A percentile compares a stretch with the other conserved stretches of the same genome.
phyloP scores from a whole-genome alignment of 176 grass and related monocot species.

The Metroxylon sagu region DNA sequence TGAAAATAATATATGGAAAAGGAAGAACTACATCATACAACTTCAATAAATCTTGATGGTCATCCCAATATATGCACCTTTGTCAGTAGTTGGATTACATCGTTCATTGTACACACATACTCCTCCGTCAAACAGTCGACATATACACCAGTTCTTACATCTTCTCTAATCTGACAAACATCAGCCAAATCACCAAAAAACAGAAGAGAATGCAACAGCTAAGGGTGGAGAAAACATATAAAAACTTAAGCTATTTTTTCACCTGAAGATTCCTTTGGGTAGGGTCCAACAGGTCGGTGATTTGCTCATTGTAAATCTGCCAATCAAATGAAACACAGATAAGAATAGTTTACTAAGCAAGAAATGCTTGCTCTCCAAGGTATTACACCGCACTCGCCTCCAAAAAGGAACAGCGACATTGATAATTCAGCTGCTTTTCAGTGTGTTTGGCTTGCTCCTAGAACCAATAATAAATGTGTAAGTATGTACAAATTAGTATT shows the following conservation, averaged over 20 bases:
- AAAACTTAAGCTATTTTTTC: slow-evolving; percentile 13
- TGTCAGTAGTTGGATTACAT: slow-evolving; percentile 73
- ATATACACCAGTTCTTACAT: slow-evolving; percentile 84
- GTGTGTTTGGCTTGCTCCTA: slow-evolving; percentile 87
- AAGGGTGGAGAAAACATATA: slow-evolving; percentile 2
- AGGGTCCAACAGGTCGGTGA: slow-evolving; percentile 94
- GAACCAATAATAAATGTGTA: slow-evolving; percentile 22
- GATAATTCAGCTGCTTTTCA: slow-evolving; percentile 69
- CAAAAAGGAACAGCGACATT: slow-evolving; percentile 85
- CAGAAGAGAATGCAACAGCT: neutral
- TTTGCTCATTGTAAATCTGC: slow-evolving; percentile 99
- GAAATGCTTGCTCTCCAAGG: neutral
- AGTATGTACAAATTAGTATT: neutral
- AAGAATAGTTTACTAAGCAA: neutral
- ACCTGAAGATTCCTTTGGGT: slow-evolving; percentile 78
- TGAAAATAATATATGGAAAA: too few species aligned
- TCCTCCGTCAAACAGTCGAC: slow-evolving; percentile 92
- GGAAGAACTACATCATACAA: slow-evolving; percentile 3
- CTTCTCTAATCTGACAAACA: slow-evolving; percentile 85
- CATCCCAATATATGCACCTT: slow-evolving; percentile 41
- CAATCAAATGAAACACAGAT: slow-evolving; percentile 5
- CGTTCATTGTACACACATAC: slow-evolving; percentile 59
- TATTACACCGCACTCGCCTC: slow-evolving; percentile 49
- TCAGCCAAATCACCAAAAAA: slow-evolving; percentile 21
- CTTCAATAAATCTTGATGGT: neutral